Conservation (phyloP, 352 stramenopile species). For the Aphanomyces cochlioides region DNA sequence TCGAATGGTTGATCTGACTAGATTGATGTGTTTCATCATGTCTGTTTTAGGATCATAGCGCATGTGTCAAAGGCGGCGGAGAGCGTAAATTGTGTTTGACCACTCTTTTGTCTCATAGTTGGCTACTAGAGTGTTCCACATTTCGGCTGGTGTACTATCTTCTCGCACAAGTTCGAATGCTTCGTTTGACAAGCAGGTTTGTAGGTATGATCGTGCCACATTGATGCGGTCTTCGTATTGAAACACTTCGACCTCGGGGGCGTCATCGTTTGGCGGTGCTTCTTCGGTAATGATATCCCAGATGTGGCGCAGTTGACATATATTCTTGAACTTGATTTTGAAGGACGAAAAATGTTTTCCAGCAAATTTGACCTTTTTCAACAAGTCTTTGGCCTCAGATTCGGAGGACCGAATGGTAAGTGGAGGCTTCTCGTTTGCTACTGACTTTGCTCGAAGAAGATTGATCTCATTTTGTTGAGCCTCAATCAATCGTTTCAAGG, state of each 20-base stretch:
- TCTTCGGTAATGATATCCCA: background rate
- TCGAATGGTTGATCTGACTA: background rate
- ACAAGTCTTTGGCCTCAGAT: background rate
- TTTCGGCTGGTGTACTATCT: background rate
- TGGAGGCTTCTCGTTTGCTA: too few relatives aligned
- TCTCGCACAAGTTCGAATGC: background rate
- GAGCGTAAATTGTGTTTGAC: slow-evolving; percentile 6
- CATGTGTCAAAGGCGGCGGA: background rate
- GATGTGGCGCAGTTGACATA: slow-evolving; percentile 7
- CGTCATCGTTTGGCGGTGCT: background rate
- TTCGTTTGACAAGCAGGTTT: background rate
- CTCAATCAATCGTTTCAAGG: too few relatives aligned
- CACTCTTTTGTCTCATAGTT: slow-evolving; percentile 7
- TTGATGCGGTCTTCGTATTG: background rate
- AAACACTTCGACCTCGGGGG: background rate
- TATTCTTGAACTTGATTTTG: background rate
- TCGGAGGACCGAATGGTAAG: background rate
- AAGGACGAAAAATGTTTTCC: background rate
- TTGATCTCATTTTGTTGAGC: too few relatives aligned
- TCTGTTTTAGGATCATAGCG: background rate
- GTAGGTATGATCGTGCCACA: background rate
- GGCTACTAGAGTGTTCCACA: background rate
- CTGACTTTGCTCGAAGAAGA: too few relatives aligned
- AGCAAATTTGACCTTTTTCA: background rate
- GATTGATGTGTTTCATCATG: background rate